Base-by-base conservation (phyloP, 192 early-diverging fungal genomes). In the Coemansia guatemalensis region DNA sequence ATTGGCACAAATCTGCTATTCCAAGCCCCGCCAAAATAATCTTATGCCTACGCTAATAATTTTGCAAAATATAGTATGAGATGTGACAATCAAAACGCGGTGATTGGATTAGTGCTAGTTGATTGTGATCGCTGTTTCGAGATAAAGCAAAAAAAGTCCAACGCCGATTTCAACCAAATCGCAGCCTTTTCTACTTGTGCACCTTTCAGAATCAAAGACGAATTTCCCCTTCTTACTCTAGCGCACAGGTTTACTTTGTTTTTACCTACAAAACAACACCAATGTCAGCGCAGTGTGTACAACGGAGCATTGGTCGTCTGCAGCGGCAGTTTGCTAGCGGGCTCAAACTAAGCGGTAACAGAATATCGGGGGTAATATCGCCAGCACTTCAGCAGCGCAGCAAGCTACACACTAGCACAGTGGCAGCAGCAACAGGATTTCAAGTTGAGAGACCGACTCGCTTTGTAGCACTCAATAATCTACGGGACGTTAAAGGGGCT, bases 401-500 rank as follows among this genome's bases (percentile, higher is more conserved):
- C 59, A 44, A 14, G 8, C 29, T 75, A 22, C 68, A 75, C 60
- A 70, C 64, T 6, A 69, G 44, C 18, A 44, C 62, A 18, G 11
- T 14, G 14, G 35, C 48, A 22, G 52, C 59, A 6, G n/a, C 12
- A 14, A 22, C 47, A 3, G 27, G 22, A 8, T 68, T 74, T 35
- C 32, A 44, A 9, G 65, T 80, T 0, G 56, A 39, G 0, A 60
- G 68, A 47, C 68, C 77, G 12, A 24, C 64, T 3, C 60, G 58
- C 33, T 52, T 68, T 8, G 48, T 81, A 26, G 66, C 52, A 23
- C 53, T 81, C 27, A 75, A 75, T 53, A 60, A 54, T 7, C 63
- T 81, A 44, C 69, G 73, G 33, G 78, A 81, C 64, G 73, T 71
- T 41, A 47, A 59, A 18, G 82, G 82, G 2, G 69, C 74, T 17